A percentile compares a stretch with the other conserved stretches of the same genome.
Evolutionary conservation across 306 rosid genomes (phyloP).

Genomic region (Glycine latifolia): DNA sequence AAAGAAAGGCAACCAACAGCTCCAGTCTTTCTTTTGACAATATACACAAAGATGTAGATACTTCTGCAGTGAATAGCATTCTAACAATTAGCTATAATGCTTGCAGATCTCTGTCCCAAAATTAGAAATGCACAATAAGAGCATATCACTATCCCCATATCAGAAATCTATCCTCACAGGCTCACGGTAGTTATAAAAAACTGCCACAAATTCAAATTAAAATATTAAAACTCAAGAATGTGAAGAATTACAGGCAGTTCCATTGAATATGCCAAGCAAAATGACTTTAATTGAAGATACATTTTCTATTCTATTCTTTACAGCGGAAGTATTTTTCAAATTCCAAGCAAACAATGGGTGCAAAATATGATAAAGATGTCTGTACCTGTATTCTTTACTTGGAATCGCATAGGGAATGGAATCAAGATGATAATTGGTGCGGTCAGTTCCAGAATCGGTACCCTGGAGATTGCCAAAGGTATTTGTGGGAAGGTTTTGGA

Average conservation of each 20-base stretch:
- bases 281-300: neutral
- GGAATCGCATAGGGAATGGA: constrained; percentile 81
- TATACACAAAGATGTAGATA: constrained; percentile 3
- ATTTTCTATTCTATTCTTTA: neutral
- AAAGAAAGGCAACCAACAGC: constrained; percentile 24
- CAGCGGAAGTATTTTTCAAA: too few species aligned
- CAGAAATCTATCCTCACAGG: constrained; percentile 11
- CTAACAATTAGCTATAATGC: constrained; percentile 24
- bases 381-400: constrained; percentile 75
- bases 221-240: constrained; percentile 7
- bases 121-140: constrained; percentile 16
- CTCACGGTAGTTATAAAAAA: neutral
- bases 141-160: constrained; percentile 2
- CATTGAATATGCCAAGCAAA: constrained; percentile 1
- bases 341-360: neutral
- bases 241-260: neutral
- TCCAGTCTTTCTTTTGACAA: constrained; percentile 5
- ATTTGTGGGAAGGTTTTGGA: constrained; percentile 62
- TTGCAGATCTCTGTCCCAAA: constrained; percentile 23
- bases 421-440: constrained; percentile 61
- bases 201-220: constrained; percentile 16
- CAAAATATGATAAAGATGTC: constrained; percentile 7
- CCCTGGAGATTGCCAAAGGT: constrained; percentile 43
- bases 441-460: constrained; percentile 49
- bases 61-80: constrained; percentile 18